Evolutionary conservation across 495 filamentous ascomycete species (phyloP).

Genomic region (Trichoderma orchidacearum): DNA sequence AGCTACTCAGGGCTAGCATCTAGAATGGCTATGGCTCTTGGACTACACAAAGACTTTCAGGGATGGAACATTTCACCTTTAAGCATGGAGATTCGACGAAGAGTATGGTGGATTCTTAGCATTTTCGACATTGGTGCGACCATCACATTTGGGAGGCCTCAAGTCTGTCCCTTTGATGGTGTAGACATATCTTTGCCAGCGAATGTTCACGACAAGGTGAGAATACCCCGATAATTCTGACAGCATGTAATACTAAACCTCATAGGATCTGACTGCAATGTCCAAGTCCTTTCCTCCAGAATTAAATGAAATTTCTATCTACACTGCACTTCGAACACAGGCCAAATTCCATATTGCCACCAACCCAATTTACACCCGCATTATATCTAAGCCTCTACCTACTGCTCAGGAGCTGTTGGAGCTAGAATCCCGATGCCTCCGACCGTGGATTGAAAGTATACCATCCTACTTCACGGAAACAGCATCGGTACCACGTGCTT

Average conservation of each 20-base stretch:
- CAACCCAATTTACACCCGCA: conserved; percentile 33
- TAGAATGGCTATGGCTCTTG: conserved; percentile 30
- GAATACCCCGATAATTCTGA: not conserved
- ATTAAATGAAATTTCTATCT: conserved; percentile 29
- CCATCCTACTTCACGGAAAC: conserved; percentile 31
- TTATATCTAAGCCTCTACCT: conserved; percentile 36
- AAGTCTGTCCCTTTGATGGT: conserved; percentile 31
- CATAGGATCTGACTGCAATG: conserved; percentile 20
- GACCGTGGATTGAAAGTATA: conserved; percentile 30
- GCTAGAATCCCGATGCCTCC: conserved; percentile 30
- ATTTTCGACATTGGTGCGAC: conserved; percentile 17
- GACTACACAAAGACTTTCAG: conserved; percentile 25
- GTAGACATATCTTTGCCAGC: conserved; percentile 31
- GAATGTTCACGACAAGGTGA: conserved; percentile 33
- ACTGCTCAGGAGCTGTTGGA: conserved; percentile 31
- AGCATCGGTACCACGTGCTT: conserved; percentile 16
- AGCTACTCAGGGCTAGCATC: conserved; percentile 29
- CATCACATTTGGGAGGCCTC: conserved; percentile 19
- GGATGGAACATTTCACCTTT: conserved; percentile 8
- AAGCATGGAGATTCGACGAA: conserved; percentile 13
- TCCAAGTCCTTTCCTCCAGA: conserved; percentile 30
- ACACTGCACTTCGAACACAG: conserved; percentile 36
- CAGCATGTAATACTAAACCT: not conserved
- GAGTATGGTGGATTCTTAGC: conserved; percentile 22
- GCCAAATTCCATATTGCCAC: conserved; percentile 35